Evolutionary conservation across 176 grass and related monocot genomes (phyloP), one percentile per base, ranked within the genome.

Genomic region (bread wheat (Triticum aestivum)): DNA sequence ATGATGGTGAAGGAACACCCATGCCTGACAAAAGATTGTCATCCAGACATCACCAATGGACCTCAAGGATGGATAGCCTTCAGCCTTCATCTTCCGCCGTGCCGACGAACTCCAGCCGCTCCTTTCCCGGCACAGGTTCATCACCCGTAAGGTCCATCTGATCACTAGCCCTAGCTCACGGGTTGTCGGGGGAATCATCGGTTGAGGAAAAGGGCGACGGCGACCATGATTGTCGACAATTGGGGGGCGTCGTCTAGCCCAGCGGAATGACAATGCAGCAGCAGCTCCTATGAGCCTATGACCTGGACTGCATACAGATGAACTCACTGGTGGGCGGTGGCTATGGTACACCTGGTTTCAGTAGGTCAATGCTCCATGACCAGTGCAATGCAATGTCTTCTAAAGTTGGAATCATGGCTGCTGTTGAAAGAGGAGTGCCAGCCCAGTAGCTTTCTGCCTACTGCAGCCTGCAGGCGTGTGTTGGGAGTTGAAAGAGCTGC

Each of bases 381-480:
- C 29, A 56, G 18, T 77, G 17, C 86, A 78, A 58, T 77, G 68
- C 64, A 35, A n/a, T 85, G 72, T 73, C 42, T 88, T 91, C 86
- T 66, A 86, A 67, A 88, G 86, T 33, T 78, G 71, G 59, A 86
- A 91, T 91, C 56, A 91, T 91, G 78, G 65, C 72, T 65, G 65
- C 78, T 9, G 78, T 88, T 82, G 86, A 88, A 88, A 82, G 42
- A 59, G 7, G 71, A 42, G 66, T 85, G 78, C 82, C 42, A 58
- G 20, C 9, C 74, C 2, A 32, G 44, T 21, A 79, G 35, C 64
- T 86, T 82, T 86, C 79, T 73, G 85, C 78, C 83, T 59, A 91
- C 73, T 23, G 77, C 49, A 18, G 14, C 47, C 82, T 85, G 62
- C 90, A 85, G 70, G 82, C 86, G 71, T 77, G 72, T 82, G 86